Conservation (phyloP, 78 protist genomes). For the Paulinella micropora region DNA sequence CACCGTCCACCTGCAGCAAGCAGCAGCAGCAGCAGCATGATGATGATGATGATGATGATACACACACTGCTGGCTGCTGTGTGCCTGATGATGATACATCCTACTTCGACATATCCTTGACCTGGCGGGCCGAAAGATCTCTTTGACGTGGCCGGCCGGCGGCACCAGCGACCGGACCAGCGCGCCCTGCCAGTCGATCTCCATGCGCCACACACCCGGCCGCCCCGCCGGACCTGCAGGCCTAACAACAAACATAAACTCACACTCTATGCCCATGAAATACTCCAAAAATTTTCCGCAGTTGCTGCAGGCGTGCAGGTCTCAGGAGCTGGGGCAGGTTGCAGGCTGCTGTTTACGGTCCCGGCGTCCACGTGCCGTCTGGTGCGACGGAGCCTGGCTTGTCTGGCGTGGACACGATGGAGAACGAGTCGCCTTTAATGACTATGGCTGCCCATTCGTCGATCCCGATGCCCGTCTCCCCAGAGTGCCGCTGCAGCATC, state of each 20-base stretch:
- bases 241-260: no score
- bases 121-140: neutral
- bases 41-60: no score
- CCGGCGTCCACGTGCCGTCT: neutral
- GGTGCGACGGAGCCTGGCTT: neutral
- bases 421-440: neutral
- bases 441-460: conserved; percentile 7
- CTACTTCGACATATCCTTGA: no score
- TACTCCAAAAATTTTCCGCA: no score
- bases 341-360: no score
- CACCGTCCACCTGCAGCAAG: no score
- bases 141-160: neutral
- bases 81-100: no score
- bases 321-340: no score
- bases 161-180: neutral
- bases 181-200: neutral
- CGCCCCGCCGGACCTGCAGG: neutral
- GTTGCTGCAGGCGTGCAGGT: no score
- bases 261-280: no score
- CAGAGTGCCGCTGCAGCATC: neutral
- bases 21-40: no score
- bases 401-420: neutral
- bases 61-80: no score
- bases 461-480: neutral
- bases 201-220: neutral